These are phyloP conservation scores for Trichoderma citrinoviride DNA, from an alignment of 2,329 filamentous ascomycete species.

Conservation along the genomic window DNA sequence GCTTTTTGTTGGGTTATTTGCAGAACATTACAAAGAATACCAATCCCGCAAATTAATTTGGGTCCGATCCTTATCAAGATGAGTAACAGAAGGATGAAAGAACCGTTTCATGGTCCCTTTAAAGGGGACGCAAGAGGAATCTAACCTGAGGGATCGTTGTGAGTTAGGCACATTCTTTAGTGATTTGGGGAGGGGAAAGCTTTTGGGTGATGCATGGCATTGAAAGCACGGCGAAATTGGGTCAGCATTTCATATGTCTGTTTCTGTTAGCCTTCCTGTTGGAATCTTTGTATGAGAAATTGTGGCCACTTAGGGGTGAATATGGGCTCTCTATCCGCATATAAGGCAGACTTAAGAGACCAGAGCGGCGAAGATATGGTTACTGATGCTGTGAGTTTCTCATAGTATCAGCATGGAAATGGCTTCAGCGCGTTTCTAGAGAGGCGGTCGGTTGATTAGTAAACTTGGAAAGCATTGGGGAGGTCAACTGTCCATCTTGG, in stretches of 20 bases:
- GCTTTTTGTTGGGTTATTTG: constrained; percentile 73
- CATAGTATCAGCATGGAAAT: background rate
- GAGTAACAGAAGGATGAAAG: background rate
- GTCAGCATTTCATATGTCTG: background rate
- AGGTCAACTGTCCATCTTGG: too few species aligned
- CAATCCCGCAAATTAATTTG: constrained; percentile 28
- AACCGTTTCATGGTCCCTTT: background rate
- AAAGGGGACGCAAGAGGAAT: background rate
- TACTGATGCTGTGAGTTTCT: background rate
- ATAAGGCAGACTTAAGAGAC: background rate
- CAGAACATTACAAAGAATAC: constrained; percentile 50
- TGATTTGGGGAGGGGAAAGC: too few species aligned
- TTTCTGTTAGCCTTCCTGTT: background rate
- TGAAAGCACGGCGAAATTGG: background rate
- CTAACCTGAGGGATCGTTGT: background rate
- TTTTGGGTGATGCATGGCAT: background rate
- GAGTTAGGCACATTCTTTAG: background rate
- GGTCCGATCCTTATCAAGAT: background rate
- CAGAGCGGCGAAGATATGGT: background rate
- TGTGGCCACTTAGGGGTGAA: background rate
- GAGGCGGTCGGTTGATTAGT: background rate
- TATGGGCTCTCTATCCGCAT: background rate
- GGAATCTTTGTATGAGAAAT: background rate
- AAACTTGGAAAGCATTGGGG: background rate
- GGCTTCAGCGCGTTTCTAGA: background rate